These are phyloP conservation scores for Penicillium canescens DNA, from an alignment of 495 filamentous ascomycete genomes.

Conservation along the genomic window DNA sequence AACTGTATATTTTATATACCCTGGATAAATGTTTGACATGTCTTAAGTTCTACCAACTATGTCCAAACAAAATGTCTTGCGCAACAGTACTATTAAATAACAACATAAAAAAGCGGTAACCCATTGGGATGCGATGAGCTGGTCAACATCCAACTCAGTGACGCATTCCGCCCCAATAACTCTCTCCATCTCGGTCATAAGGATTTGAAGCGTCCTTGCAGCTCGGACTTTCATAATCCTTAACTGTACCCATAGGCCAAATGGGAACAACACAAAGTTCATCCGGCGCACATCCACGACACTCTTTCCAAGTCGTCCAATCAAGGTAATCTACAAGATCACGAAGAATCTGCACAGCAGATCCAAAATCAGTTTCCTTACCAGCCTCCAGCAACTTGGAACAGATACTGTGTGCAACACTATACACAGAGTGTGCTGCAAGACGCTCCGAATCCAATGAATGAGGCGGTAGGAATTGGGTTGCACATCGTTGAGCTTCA, in stretches of 20 bases:
- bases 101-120: background rate
- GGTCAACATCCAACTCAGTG: background rate
- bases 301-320: conserved; percentile 66
- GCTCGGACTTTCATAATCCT: conserved; percentile 53
- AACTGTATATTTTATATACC: conserved; percentile 21
- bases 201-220: conserved; percentile 39
- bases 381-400: conserved; percentile 44
- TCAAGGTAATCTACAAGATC: conserved; percentile 49
- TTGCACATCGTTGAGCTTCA: conserved; percentile 49
- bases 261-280: conserved; percentile 69
- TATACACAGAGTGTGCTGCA: conserved; percentile 42
- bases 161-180: conserved; percentile 37
- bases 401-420: conserved; percentile 53
- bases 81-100: background rate
- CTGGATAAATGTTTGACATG: background rate
- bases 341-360: conserved; percentile 30
- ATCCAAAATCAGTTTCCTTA: conserved; percentile 19
- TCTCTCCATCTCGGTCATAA: conserved; percentile 24
- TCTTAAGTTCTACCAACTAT: background rate
- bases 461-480: conserved; percentile 44
- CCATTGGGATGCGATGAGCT: too few species aligned
- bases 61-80: background rate
- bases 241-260: conserved; percentile 59
- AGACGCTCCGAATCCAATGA: conserved; percentile 14
- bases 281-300: conserved; percentile 51